Evolutionary conservation across 1,139 yeast genomes (phyloP).

Genomic region (Lodderomyces beijingensis): DNA sequence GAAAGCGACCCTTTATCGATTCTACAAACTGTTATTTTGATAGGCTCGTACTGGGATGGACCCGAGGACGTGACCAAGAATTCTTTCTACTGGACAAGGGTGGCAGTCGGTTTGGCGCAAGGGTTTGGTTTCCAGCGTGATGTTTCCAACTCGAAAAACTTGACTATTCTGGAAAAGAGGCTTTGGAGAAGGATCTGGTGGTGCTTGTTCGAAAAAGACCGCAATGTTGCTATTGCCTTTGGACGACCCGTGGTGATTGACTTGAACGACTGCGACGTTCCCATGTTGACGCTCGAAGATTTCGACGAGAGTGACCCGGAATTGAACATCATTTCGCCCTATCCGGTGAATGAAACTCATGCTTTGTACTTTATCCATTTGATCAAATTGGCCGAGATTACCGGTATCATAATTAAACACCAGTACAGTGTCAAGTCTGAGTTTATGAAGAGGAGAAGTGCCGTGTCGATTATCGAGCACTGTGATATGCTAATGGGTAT

Average conservation of each 20-base stretch:
- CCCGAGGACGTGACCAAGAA: conserved; percentile 75
- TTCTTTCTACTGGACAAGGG: conserved; percentile 73
- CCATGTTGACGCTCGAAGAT: conserved; percentile 65
- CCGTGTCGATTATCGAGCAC: conserved; percentile 57
- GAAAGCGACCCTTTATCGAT: conserved; percentile 68
- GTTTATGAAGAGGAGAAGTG: conserved; percentile 42
- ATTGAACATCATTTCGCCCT: conserved; percentile 31
- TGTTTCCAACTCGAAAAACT: conserved; percentile 28
- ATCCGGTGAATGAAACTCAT: conserved; percentile 45
- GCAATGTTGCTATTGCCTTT: conserved; percentile 69
- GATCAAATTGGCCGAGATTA: conserved; percentile 67
- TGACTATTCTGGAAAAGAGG: conserved; percentile 42
- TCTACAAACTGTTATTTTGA: conserved; percentile 60
- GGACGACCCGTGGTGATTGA: conserved; percentile 72
- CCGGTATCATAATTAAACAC: conserved; percentile 66
- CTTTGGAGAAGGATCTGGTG: conserved; percentile 77
- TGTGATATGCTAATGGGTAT: conserved; percentile 79
- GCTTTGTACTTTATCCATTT: conserved; percentile 59
- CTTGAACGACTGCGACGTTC: conserved; percentile 73
- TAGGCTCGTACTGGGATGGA: conserved; percentile 75
- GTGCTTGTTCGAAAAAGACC: conserved; percentile 70
- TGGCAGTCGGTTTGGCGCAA: conserved; percentile 71
- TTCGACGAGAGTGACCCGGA: conserved; percentile 53
- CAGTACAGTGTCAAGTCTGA: conserved; percentile 73
- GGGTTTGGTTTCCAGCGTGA: conserved; percentile 75